phyloP scores from a whole-genome alignment of 352 stramenopile species.

The Nothophytophthora sp. region DNA sequence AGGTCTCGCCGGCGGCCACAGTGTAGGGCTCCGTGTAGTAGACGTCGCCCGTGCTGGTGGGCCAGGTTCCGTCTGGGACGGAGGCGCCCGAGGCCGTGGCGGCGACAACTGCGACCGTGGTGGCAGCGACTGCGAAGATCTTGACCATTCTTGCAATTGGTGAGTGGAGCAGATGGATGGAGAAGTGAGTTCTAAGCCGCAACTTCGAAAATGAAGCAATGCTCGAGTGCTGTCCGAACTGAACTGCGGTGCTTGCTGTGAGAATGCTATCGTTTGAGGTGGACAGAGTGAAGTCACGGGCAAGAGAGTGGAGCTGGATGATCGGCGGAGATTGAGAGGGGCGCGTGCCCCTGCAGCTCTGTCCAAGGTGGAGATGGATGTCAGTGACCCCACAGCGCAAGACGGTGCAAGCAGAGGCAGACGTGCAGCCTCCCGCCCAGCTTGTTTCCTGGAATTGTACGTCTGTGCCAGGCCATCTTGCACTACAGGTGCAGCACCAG shows the following conservation, averaged over 20 bases:
- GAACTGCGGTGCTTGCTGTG: too few relatives aligned
- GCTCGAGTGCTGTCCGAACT: too few relatives aligned
- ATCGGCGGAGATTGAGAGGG: conserved; percentile 3
- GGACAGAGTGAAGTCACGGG: too few relatives aligned
- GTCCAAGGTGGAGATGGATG: not conserved
- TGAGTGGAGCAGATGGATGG: not conserved
- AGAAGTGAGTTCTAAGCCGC: too few relatives aligned
- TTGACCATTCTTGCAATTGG: conserved; percentile 9
- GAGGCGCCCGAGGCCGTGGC: too few relatives aligned
- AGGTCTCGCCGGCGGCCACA: conserved; percentile 22
- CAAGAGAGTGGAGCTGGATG: not conserved
- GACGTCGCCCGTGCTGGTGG: too few relatives aligned
- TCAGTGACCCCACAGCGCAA: not conserved
- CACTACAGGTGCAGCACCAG: not conserved
- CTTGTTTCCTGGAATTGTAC: conserved; percentile 4
- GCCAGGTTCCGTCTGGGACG: too few relatives aligned
- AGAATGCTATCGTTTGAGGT: too few relatives aligned
- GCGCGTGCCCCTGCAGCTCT: not conserved
- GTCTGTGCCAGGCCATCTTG: not conserved
- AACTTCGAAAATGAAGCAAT: too few relatives aligned
- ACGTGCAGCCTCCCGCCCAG: not conserved
- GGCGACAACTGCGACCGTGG: too few relatives aligned
- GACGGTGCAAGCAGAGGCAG: not conserved
- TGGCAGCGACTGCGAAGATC: not conserved
- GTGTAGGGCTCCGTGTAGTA: conserved; percentile 15